Evolutionary conservation across 2,329 filamentous ascomycete species (phyloP).

Genomic region (Chaetomiaceae sp.): DNA sequence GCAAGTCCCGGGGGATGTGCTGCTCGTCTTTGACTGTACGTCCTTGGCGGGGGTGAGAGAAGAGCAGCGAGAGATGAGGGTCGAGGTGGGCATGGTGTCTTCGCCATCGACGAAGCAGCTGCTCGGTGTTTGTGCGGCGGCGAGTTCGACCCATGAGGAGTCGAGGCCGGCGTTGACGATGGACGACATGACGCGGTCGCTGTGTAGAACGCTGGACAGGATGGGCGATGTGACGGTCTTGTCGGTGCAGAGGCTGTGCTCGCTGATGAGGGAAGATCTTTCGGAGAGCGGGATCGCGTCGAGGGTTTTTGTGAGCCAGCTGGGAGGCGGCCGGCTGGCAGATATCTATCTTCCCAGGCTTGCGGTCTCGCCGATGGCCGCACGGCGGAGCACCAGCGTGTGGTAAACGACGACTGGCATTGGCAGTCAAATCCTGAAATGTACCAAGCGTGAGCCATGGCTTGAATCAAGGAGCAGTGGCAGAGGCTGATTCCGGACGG

Average conservation of each 20-base stretch:
- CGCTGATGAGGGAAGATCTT: conserved; percentile 21
- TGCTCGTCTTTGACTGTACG: conserved; percentile 23
- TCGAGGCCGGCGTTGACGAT: not conserved
- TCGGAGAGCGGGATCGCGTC: conserved; percentile 8
- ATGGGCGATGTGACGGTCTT: conserved; percentile 3
- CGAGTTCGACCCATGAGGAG: not conserved
- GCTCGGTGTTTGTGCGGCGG: conserved; percentile 19
- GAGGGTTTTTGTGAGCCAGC: conserved; percentile 23
- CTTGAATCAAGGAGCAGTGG: too few species aligned
- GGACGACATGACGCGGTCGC: conserved; percentile 14
- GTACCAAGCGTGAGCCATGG: too few species aligned
- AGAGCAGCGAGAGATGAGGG: conserved; percentile 12
- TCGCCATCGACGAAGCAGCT: conserved; percentile 20
- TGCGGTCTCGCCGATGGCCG: not conserved
- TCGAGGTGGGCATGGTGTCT: conserved; percentile 16
- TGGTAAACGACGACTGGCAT: not conserved
- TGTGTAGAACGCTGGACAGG: conserved; percentile 18
- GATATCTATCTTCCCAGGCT: conserved; percentile 21
- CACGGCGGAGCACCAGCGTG: not conserved
- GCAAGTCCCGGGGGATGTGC: conserved; percentile 16
- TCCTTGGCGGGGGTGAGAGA: not conserved
- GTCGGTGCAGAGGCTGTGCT: conserved; percentile 23
- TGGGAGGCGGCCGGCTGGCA: conserved; percentile 22
- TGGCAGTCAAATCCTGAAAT: too few species aligned
- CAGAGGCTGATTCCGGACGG: too few species aligned